A percentile compares a stretch with the other conserved stretches of the same genome.
phyloP scores from a whole-genome alignment of 2,329 filamentous ascomycete species.

The Epichloe aotearoae region DNA sequence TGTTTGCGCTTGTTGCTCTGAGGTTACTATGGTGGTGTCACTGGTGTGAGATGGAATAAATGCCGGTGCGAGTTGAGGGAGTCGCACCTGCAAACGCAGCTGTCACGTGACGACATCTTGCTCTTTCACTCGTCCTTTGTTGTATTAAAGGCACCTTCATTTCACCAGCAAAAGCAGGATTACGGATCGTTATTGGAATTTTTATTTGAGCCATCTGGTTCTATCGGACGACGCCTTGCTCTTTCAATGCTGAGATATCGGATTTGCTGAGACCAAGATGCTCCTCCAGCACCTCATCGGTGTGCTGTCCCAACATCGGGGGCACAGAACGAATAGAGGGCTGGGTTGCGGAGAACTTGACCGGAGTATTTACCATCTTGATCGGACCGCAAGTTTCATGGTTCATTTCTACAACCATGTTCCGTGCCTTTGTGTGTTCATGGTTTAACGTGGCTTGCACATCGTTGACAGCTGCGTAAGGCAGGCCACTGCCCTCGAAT shows the following conservation, averaged over 20 bases:
- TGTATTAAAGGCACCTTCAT: no score
- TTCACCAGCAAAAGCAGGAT: not conserved
- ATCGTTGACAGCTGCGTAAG: conserved; percentile 87
- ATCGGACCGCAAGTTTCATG: conserved; percentile 75
- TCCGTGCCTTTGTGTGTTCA: conserved; percentile 67
- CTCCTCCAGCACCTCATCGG: conserved; percentile 56
- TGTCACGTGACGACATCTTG: conserved; percentile 1
- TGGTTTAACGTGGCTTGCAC: conserved; percentile 74
- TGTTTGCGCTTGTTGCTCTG: not conserved
- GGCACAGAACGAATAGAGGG: conserved; percentile 67
- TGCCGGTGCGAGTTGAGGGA: not conserved
- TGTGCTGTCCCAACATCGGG: conserved; percentile 79
- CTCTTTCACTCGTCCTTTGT: no score
- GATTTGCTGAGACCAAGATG: conserved; percentile 46
- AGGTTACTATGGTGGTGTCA: not conserved
- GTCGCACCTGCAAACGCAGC: not conserved
- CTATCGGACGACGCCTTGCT: conserved; percentile 51
- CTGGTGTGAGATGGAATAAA: no score
- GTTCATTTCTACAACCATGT: conserved; percentile 82
- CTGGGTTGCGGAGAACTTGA: conserved; percentile 80
- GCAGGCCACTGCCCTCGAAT: conserved; percentile 85
- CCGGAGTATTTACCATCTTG: conserved; percentile 82
- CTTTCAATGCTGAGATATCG: conserved; percentile 49
- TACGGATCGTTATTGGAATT: not conserved
- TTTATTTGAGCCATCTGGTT: not conserved